Evolutionary conservation across 106 monocot genomes (phyloP).

Genomic region (Ottelia alismoides): DNA sequence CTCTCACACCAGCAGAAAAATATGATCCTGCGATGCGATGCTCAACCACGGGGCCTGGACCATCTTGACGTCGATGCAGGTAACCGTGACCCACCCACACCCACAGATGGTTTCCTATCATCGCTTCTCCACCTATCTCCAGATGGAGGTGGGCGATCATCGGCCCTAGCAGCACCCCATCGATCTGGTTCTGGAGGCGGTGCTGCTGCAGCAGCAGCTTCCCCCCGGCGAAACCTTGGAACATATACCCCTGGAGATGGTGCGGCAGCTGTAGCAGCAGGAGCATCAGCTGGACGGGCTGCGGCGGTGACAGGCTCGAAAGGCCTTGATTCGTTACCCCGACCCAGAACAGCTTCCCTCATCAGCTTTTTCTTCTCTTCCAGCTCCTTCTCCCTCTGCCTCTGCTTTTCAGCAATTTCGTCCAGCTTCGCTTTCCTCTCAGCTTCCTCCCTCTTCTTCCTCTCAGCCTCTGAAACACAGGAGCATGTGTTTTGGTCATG

Average conservation of each 20-base stretch:
- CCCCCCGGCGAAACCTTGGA: conserved; percentile 35
- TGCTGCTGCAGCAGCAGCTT: conserved; percentile 1
- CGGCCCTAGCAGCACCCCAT: conserved; percentile 36
- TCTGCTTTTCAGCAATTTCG: conserved; percentile 78
- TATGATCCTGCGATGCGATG: no score
- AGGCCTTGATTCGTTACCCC: conserved; percentile 12
- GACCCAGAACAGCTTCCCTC: conserved; percentile 31
- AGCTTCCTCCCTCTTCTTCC: conserved; percentile 75
- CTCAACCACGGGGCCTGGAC: no score
- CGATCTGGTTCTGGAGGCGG: conserved; percentile 32
- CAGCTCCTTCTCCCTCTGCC: conserved; percentile 71
- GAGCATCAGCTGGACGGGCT: conserved; percentile 8
- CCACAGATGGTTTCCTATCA: conserved; percentile 27
- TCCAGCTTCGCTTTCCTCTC: conserved; percentile 81
- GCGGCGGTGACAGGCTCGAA: conserved; percentile 7
- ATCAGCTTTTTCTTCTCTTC: conserved; percentile 71
- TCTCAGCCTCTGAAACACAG: conserved; percentile 72
- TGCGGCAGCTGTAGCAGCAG: conserved; percentile 14
- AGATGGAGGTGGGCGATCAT: conserved; percentile 23
- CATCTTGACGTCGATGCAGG: no score
- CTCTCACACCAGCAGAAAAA: no score
- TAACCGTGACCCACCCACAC: no score
- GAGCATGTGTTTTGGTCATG: neutral
- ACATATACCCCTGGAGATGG: conserved; percentile 48
- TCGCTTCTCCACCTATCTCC: conserved; percentile 27